Evolutionary conservation across 495 filamentous ascomycete genomes (phyloP).

Genomic region (Cercophora newfieldiana): DNA sequence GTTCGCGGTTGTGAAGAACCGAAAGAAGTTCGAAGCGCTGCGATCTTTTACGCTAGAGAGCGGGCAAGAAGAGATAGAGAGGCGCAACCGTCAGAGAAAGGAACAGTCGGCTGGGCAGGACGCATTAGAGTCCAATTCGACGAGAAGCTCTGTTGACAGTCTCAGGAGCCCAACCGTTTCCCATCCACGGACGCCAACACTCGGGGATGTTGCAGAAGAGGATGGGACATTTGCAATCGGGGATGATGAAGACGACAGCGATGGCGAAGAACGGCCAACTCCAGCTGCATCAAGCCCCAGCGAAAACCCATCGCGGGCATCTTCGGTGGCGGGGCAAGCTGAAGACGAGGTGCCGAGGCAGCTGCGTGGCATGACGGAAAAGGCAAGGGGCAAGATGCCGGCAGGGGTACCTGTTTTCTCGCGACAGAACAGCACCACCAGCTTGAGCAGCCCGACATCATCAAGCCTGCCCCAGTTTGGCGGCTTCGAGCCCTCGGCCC

Average conservation of each 20-base stretch:
- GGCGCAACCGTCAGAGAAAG: constrained; percentile 72
- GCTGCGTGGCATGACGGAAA: constrained; percentile 95
- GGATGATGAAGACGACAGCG: constrained; percentile 84
- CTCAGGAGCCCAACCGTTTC: constrained; percentile 61
- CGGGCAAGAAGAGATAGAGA: constrained; percentile 89
- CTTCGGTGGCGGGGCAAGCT: constrained; percentile 63
- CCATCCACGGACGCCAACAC: constrained; percentile 56
- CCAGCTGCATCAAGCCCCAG: constrained; percentile 72
- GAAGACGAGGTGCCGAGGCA: constrained; percentile 82
- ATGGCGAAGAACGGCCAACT: constrained; percentile 65
- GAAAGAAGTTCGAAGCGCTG: constrained; percentile 83
- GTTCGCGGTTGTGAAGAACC: constrained; percentile 75
- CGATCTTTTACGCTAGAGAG: constrained; percentile 93
- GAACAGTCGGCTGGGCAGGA: constrained; percentile 54
- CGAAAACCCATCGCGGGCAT: constrained; percentile 65
- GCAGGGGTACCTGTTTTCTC: constrained; percentile 81
- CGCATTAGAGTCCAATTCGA: constrained; percentile 47
- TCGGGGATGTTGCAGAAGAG: constrained; percentile 78
- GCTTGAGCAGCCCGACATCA: constrained; percentile 67
- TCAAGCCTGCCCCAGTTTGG: constrained; percentile 50
- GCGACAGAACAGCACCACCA: constrained; percentile 87
- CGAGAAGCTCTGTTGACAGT: constrained; percentile 69
- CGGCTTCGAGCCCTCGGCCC: constrained; percentile 73
- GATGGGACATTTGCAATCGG: constrained; percentile 82
- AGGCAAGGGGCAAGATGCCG: constrained; percentile 96